Conservation (phyloP, 208 protist species). For the Leishmania braziliensis region DNA sequence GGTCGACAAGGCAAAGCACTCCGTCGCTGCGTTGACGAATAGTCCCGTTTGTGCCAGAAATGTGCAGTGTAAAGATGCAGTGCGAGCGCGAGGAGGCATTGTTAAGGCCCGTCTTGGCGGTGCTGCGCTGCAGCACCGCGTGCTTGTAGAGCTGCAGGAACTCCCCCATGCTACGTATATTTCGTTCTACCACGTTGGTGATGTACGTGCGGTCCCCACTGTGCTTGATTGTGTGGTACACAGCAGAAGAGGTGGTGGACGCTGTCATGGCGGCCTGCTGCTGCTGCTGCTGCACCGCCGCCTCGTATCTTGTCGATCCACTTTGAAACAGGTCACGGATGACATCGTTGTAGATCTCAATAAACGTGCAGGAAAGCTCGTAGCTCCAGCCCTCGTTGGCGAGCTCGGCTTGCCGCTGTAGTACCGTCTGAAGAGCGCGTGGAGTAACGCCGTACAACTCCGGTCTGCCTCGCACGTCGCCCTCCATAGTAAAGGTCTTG, state of each 20-base stretch:
- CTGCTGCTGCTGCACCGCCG: conserved; percentile 16
- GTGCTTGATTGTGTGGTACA: conserved; percentile 81
- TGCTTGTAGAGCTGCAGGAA: conserved; percentile 69
- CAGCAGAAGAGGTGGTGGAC: conserved; percentile 16
- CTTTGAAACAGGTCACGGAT: conserved; percentile 86
- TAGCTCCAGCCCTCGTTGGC: conserved; percentile 80
- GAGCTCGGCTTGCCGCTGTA: conserved; percentile 62
- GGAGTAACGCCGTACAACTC: conserved; percentile 80
- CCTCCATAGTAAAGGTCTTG: conserved; percentile 94
- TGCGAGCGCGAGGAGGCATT: conserved; percentile 92
- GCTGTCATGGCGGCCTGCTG: neutral
- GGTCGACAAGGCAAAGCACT: conserved; percentile 90
- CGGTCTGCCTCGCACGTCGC: conserved; percentile 34
- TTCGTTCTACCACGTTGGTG: conserved; percentile 58
- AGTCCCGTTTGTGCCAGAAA: conserved; percentile 62
- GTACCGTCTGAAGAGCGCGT: conserved; percentile 77
- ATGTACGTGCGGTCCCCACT: conserved; percentile 59
- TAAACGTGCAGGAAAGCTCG: conserved; percentile 71
- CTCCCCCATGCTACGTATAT: conserved; percentile 50
- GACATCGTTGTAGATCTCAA: conserved; percentile 94
- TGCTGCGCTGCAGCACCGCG: conserved; percentile 74
- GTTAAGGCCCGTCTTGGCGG: conserved; percentile 85
- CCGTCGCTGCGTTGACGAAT: conserved; percentile 81
- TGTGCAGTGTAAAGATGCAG: conserved; percentile 84
- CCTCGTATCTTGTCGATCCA: conserved; percentile 59